Evolutionary conservation across 2,329 filamentous ascomycete genomes (phyloP).

Genomic region (Cercospora nicotianae): DNA sequence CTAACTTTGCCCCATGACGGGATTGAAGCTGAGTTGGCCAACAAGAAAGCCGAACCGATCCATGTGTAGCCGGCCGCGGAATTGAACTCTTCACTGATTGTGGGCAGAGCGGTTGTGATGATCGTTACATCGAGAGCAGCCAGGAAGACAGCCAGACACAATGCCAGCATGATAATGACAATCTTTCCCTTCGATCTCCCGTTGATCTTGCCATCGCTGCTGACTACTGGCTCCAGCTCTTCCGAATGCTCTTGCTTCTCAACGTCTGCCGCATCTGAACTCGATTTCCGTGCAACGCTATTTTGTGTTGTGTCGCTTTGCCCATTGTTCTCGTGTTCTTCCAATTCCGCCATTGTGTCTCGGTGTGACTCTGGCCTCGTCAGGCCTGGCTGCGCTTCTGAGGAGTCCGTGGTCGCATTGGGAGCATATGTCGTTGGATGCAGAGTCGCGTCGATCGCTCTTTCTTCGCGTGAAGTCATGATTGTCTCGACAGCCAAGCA

Average conservation of each 20-base stretch:
- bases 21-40: slow-evolving; percentile 43
- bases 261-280: slow-evolving; percentile 18
- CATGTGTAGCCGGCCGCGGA: slow-evolving; percentile 54
- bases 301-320: not conserved
- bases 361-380: not conserved
- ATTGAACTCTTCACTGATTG: slow-evolving; percentile 46
- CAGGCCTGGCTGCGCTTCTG: not conserved
- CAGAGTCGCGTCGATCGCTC: not conserved
- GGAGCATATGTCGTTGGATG: not conserved
- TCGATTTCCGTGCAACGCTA: not conserved
- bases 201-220: slow-evolving; percentile 29
- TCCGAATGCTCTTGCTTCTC: slow-evolving; percentile 23
- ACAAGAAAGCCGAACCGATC: slow-evolving; percentile 55
- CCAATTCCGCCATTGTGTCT: not conserved
- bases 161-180: slow-evolving; percentile 49
- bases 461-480: slow-evolving; percentile 9
- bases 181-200: slow-evolving; percentile 43
- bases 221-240: slow-evolving; percentile 24
- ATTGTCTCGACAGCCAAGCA: not conserved
- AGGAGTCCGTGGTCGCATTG: not conserved
- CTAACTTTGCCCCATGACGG: slow-evolving; percentile 46
- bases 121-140: slow-evolving; percentile 59
- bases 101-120: slow-evolving; percentile 28
- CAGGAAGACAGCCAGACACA: slow-evolving; percentile 54
- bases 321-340: not conserved